Percentiles rank a stretch among this genome's conserved stretches.
Evolutionary conservation across 2,329 filamentous ascomycete genomes (phyloP).

Genomic region (Dryadomyces quercivorus): DNA sequence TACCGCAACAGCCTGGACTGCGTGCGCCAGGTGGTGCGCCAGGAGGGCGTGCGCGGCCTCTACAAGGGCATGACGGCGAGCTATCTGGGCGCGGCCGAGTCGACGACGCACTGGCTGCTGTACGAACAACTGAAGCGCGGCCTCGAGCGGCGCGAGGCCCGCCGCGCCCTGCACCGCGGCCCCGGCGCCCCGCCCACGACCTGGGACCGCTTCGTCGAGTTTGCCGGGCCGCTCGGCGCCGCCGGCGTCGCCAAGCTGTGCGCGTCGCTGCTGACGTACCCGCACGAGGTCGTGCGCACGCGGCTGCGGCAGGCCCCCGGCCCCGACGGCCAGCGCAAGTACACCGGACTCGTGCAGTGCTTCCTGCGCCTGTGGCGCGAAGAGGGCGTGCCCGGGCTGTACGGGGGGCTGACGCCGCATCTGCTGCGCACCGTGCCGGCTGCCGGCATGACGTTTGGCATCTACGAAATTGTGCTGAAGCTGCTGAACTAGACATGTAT

Average conservation of each 20-base stretch:
- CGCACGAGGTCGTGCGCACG: constrained; percentile 83
- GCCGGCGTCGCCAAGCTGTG: constrained; percentile 79
- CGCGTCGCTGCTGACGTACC: constrained; percentile 76
- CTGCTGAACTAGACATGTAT: constrained; percentile 8
- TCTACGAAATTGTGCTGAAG: constrained; percentile 42
- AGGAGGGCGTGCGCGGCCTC: constrained; percentile 70
- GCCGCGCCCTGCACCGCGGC: constrained; percentile 29
- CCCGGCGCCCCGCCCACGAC: constrained; percentile 48
- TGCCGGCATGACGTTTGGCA: constrained; percentile 93
- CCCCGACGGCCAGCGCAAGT: constrained; percentile 61
- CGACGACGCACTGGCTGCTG: constrained; percentile 82
- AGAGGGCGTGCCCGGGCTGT: constrained; percentile 75
- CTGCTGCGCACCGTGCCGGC: constrained; percentile 83
- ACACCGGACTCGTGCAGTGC: constrained; percentile 79
- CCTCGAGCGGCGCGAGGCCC: constrained; percentile 53
- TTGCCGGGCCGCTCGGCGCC: constrained; percentile 66
- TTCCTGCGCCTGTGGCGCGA: constrained; percentile 81
- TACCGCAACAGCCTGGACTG: constrained; percentile 88
- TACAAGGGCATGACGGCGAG: constrained; percentile 88
- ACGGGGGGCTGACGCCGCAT: constrained; percentile 85
- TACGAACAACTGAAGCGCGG: constrained; percentile 83
- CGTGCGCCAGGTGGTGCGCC: constrained; percentile 64
- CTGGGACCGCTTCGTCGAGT: constrained; percentile 66
- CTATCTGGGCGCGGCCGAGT: constrained; percentile 84
- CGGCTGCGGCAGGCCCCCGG: constrained; percentile 75